A percentile compares a stretch with the other conserved stretches of the same genome.
These are phyloP conservation scores for Parmelia sp. DNA, from an alignment of 495 filamentous ascomycete species.

Conservation along the genomic window DNA sequence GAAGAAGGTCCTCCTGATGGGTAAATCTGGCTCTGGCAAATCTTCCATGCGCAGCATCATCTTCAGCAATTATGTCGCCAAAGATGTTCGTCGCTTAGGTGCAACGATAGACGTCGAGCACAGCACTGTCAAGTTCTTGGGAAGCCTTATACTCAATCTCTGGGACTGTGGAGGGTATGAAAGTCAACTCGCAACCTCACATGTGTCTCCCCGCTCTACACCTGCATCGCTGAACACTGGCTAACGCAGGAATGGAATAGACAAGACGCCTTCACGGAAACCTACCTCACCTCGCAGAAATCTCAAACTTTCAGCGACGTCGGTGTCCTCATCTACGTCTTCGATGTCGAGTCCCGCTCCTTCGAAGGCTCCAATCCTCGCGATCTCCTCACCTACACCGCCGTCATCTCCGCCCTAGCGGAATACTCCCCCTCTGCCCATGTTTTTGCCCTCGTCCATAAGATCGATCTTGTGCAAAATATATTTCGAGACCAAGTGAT, in stretches of 20 bases:
- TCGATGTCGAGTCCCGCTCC: slow-evolving; percentile 93
- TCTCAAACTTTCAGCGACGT: slow-evolving; percentile 94
- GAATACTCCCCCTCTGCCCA: slow-evolving; percentile 79
- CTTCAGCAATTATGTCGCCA: slow-evolving; percentile 95
- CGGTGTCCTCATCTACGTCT: slow-evolving; percentile 97
- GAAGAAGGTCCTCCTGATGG: slow-evolving; percentile 60
- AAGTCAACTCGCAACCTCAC: background rate
- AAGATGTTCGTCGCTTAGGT: slow-evolving; percentile 86
- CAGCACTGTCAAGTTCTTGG: slow-evolving; percentile 95
- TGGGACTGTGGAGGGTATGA: slow-evolving; percentile 93
- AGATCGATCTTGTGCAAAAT: slow-evolving; percentile 93
- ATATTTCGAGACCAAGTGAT: slow-evolving; percentile 72
- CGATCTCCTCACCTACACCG: slow-evolving; percentile 81
- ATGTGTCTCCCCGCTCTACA: slow-evolving; percentile 3
- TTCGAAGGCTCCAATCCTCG: slow-evolving; percentile 45
- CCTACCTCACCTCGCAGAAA: slow-evolving; percentile 89
- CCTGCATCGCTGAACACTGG: background rate
- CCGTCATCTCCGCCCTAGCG: slow-evolving; percentile 74
- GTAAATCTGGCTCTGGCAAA: slow-evolving; percentile 98
- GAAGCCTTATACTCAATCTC: slow-evolving; percentile 91
- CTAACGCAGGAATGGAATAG: slow-evolving; percentile 37
- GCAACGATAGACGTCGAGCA: slow-evolving; percentile 99
- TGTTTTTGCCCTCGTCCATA: slow-evolving; percentile 92
- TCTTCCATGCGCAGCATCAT: slow-evolving; percentile 98
- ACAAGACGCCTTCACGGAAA: slow-evolving; percentile 98